phyloP scores from a whole-genome alignment of 495 filamentous ascomycete genomes.

The Aspergillus coremiiformis region DNA sequence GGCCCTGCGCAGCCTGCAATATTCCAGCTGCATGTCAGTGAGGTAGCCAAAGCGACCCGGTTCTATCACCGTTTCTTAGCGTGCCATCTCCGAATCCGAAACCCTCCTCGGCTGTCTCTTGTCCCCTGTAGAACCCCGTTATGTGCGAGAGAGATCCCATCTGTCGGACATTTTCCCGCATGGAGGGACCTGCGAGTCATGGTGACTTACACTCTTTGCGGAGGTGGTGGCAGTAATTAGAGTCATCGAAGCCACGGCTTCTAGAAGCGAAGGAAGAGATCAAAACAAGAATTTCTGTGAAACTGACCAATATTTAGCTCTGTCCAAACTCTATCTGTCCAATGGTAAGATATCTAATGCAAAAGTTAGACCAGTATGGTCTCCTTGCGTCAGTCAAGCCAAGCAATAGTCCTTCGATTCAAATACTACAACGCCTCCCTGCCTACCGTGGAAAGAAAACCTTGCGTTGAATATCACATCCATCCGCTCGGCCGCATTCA shows the following conservation, averaged over 20 bases:
- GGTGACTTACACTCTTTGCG: neutral
- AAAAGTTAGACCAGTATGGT: neutral
- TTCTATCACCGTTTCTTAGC: neutral
- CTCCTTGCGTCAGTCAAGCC: neutral
- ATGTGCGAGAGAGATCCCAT: neutral
- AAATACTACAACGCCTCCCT: neutral
- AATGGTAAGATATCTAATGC: neutral
- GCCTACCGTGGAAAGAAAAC: neutral
- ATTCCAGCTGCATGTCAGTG: neutral
- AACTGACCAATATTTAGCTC: neutral
- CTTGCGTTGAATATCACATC: neutral
- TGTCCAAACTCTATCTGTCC: neutral
- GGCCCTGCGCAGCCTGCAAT: neutral
- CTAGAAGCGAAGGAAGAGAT: slow-evolving; percentile 1
- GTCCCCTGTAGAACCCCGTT: neutral
- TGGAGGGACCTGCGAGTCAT: neutral
- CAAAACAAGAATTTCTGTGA: neutral
- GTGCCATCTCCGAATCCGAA: neutral
- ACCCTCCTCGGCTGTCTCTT: neutral
- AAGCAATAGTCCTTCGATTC: neutral
- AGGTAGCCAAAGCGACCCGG: neutral
- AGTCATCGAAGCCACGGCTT: neutral
- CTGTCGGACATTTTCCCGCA: neutral
- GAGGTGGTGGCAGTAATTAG: neutral
- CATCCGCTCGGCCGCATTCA: neutral